Base-by-base conservation (phyloP, 192 early-diverging fungal genomes). In the Jimgerdemannia lactiflua region DNA sequence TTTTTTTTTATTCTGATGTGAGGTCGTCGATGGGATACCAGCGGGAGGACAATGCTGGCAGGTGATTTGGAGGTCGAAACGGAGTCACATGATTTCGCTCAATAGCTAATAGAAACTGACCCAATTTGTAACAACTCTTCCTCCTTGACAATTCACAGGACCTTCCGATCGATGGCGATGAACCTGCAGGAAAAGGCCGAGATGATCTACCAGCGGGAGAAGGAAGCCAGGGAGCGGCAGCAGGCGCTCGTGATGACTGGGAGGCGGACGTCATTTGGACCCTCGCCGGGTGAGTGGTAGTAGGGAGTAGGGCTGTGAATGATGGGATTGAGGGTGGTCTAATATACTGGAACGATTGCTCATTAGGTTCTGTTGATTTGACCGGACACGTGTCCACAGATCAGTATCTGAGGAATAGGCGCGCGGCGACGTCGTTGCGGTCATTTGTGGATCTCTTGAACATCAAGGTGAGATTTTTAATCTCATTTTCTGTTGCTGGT, bases 111-210 rank as follows among this genome's bases (percentile, higher is more conserved):
- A 0, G 29, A 29, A 29, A 29, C 29, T 29, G 29, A 29, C 29
- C 29, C 29, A 29, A 29, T 29, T 29, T 29, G 29, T 29, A 29
- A 29, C 29, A 29, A 29, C 29, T 14, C 49, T 41, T 72, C 42
- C 9, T 66, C 71, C 67, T 20, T 42, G n/a, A 42, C 64, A 67
- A 17, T 63, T 11, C 49, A 4, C 69, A 91, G 90, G 68, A 83
- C 86, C 49, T 90, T 92, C 70, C 81, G 85, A 65, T 75, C 82
- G 39, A 82, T 90, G 64, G 87, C 89, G 1, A 75, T 78, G 10
- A 81, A 84, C 63, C 67, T 89, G 64, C 85, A 89, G 69, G 70
- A 68, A 9, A 75, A 75, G 65, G 88, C 88, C 14, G 79, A 84
- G 64, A 70, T 72, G 4, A 70, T 85, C 4, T 89, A 87, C 70